These are phyloP conservation scores for Eutrema japonicum DNA, from an alignment of 345 rosid genomes.

Conservation along the genomic window DNA sequence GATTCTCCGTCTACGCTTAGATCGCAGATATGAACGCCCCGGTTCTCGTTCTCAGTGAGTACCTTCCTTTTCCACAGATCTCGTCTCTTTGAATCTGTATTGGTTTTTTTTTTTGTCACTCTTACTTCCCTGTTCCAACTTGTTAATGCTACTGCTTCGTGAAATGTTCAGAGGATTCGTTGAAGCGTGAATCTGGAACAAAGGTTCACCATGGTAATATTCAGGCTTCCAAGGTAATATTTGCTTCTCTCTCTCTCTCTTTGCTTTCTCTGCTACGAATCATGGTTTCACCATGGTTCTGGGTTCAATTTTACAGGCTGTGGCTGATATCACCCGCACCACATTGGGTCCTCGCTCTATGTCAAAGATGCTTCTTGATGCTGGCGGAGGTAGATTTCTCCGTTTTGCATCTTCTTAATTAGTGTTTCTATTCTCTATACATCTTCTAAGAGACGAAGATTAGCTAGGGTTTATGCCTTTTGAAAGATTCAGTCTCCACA, in stretches of 20 bases:
- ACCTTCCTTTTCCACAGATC: neutral
- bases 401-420: neutral
- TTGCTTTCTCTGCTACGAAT: conserved; percentile 7
- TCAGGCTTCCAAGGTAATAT: conserved; percentile 74
- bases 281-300: conserved; percentile 22
- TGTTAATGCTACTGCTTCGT: conserved; percentile 1
- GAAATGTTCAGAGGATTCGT: conserved; percentile 74
- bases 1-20: conserved; percentile 16
- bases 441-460: conserved; percentile 1
- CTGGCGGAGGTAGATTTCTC: conserved; percentile 66
- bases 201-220: conserved; percentile 92
- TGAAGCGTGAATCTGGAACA: conserved; percentile 93
- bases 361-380: conserved; percentile 97
- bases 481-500: neutral
- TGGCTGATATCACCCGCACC: conserved; percentile 91
- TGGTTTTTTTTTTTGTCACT: neutral
- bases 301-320: conserved; percentile 57
- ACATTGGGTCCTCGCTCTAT: conserved; percentile 97
- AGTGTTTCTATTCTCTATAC: conserved; percentile 15
- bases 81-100: conserved; percentile 12
- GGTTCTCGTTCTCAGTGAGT: conserved; percentile 87
- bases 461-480: conserved; percentile 23
- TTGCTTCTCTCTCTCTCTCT: neutral
- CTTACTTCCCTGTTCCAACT: neutral
- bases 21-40: conserved; percentile 65